These are phyloP conservation scores for Aspergillus heteromorphus DNA, from an alignment of 495 filamentous ascomycete species.

Conservation along the genomic window DNA sequence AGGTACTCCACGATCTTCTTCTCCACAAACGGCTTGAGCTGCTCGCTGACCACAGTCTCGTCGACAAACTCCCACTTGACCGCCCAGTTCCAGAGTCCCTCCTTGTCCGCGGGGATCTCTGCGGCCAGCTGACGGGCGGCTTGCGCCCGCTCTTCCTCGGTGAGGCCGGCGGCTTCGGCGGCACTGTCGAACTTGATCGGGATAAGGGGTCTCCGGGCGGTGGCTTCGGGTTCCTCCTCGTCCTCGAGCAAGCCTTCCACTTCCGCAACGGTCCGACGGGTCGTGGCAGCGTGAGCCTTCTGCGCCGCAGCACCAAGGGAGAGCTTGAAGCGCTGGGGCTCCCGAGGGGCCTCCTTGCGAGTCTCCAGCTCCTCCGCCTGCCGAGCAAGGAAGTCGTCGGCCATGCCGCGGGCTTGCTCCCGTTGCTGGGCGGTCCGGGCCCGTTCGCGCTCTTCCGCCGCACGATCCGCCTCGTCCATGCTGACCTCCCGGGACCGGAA, in stretches of 20 bases:
- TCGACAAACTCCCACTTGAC: conserved; percentile 95
- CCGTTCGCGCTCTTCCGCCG: conserved; percentile 68
- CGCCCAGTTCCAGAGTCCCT: conserved; percentile 84
- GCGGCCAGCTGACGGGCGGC: conserved; percentile 73
- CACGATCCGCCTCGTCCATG: conserved; percentile 76
- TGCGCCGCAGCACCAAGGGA: conserved; percentile 86
- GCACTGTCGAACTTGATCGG: conserved; percentile 88
- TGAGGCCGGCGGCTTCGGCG: conserved; percentile 60
- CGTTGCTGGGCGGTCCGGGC: conserved; percentile 62
- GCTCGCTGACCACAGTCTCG: conserved; percentile 73
- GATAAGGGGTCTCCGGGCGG: conserved; percentile 72
- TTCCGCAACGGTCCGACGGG: conserved; percentile 79
- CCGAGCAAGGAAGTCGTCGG: conserved; percentile 86
- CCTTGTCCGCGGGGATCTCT: conserved; percentile 83
- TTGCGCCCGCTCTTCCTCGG: conserved; percentile 78
- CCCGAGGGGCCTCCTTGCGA: conserved; percentile 51
- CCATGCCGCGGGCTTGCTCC: conserved; percentile 78
- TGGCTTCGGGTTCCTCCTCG: conserved; percentile 73
- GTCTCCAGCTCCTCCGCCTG: conserved; percentile 79
- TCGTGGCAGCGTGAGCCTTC: conserved; percentile 67
- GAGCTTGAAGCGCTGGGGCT: conserved; percentile 87
- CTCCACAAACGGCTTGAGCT: conserved; percentile 91
- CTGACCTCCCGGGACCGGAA: conserved; percentile 68
- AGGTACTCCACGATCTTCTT: conserved; percentile 97
- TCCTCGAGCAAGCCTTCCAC: conserved; percentile 92